Conservation (phyloP, 163 green algal species). For the Scenedesmus sp. region DNA sequence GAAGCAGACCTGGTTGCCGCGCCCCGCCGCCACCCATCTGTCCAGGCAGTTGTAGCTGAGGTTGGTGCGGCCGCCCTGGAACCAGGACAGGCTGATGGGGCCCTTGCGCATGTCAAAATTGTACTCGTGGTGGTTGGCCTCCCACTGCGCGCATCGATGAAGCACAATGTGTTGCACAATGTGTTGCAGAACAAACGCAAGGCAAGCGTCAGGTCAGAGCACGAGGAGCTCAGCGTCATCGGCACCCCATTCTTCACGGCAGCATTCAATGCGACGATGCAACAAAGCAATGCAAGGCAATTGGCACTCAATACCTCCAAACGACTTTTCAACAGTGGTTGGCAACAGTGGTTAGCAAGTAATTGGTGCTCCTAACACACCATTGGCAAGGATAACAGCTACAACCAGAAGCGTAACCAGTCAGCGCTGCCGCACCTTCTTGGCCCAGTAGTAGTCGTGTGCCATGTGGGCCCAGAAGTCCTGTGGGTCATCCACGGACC, state of each 20-base stretch:
- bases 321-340: no score
- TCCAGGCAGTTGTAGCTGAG: slow-evolving; percentile 96
- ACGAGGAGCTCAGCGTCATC: no score
- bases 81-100: slow-evolving; percentile 78
- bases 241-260: no score
- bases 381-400: not conserved
- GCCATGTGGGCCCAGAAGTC: slow-evolving; percentile 84
- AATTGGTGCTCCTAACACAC: no score
- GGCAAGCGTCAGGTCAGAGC: not conserved
- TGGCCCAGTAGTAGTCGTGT: slow-evolving; percentile 78
- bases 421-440: slow-evolving; percentile 29
- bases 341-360: not conserved
- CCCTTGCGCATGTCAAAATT: slow-evolving; percentile 94
- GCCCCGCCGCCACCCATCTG: slow-evolving; percentile 75
- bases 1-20: slow-evolving; percentile 77
- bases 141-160: slow-evolving; percentile 54
- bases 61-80: slow-evolving; percentile 92
- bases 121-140: slow-evolving; percentile 65
- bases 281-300: no score
- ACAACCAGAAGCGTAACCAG: not conserved
- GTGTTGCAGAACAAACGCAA: not conserved
- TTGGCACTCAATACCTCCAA: no score
- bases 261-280: no score
- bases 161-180: not conserved
- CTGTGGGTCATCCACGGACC: slow-evolving; percentile 78